Base-by-base conservation (phyloP, 768 basidiomycete genomes). In the Kwoniella pini region DNA sequence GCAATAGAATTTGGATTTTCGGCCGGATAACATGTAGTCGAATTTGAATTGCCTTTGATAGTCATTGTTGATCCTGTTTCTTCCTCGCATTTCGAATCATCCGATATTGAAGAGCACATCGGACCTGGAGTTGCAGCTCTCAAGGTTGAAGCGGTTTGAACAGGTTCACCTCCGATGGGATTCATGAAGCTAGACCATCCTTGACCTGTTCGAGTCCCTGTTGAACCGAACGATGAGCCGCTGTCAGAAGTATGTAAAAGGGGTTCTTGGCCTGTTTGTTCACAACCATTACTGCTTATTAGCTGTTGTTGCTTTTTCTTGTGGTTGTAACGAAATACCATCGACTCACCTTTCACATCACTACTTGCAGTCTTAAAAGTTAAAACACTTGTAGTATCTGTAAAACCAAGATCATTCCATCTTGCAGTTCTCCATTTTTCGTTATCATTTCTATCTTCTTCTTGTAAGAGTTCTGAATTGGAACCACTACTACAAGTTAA, bases 351-450 rank as follows among this genome's bases (percentile, higher is more conserved):
- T 49, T 64, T 60, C 66, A 72, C 69, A 63, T 75, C 74, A 27
- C 70, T 73, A 6, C 62, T 63, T 1, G 77, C 68, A 36, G 74
- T 68, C 13, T 54, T 60, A 52, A 68, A 79, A 28, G 63, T 72
- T 36, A 68, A 54, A 4, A 65, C 31, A 46, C 67, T 74, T 24
- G 40, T 60, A 30, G 9, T 21, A 50, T 15, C 17, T 19, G 48
- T 31, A 19, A 21, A 50, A 6, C 30, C 48, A n/a, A 54, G 61
- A 46, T 77, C 74, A 11, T 73, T 67, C 79, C 79, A 77, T 58
- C 72, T 65, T 5, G 79, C 79, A 6, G 76, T 78, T 33, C 77
- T 63, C 77, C 77, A 78, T 3, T 72, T 77, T 4, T 70, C 70
- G 13, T 46, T 52, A 27, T 30, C 46, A 9, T 44, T 49, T 0